These are phyloP conservation scores for Quambalaria eucalypti DNA, from an alignment of 1,284 basidiomycete genomes.

Conservation along the genomic window DNA sequence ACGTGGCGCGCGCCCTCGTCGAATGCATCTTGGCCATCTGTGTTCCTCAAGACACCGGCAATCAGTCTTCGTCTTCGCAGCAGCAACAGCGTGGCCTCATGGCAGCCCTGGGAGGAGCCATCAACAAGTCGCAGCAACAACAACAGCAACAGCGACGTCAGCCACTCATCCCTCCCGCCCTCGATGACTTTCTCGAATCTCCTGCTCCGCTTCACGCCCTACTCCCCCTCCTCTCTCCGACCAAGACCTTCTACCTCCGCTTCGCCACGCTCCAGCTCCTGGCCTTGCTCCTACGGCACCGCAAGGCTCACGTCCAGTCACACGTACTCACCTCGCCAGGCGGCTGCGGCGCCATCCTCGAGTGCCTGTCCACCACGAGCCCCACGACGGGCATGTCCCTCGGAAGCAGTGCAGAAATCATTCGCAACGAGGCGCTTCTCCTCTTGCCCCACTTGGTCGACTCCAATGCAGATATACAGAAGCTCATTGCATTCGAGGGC, in stretches of 20 bases:
- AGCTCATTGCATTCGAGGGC: slow-evolving; percentile 92
- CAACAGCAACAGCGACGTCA: too few relatives aligned
- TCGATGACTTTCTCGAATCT: slow-evolving; percentile 55
- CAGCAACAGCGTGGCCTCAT: neutral
- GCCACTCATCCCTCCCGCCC: slow-evolving; percentile 1
- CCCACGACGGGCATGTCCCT: slow-evolving; percentile 44
- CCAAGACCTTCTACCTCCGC: slow-evolving; percentile 66
- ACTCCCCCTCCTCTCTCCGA: slow-evolving; percentile 55
- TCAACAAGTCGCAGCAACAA: slow-evolving; percentile 62
- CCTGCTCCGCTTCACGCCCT: slow-evolving; percentile 68
- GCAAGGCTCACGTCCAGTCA: slow-evolving; percentile 69
- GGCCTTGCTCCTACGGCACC: slow-evolving; percentile 59
- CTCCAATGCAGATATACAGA: slow-evolving; percentile 88
- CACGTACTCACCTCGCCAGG: slow-evolving; percentile 77
- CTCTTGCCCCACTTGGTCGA: slow-evolving; percentile 72
- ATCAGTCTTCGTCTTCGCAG: neutral
- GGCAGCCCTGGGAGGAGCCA: too few relatives aligned
- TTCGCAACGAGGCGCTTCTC: slow-evolving; percentile 53
- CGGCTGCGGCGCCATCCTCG: slow-evolving; percentile 61
- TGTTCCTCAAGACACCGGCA: slow-evolving; percentile 15
- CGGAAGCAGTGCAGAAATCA: slow-evolving; percentile 39
- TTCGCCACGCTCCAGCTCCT: slow-evolving; percentile 79
- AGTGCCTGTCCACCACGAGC: slow-evolving; percentile 46
- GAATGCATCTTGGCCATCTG: slow-evolving; percentile 36
- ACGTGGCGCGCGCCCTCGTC: slow-evolving; percentile 27